phyloP scores from a whole-genome alignment of 2,329 filamentous ascomycete genomes.

The Herpotrichia juniperi region DNA sequence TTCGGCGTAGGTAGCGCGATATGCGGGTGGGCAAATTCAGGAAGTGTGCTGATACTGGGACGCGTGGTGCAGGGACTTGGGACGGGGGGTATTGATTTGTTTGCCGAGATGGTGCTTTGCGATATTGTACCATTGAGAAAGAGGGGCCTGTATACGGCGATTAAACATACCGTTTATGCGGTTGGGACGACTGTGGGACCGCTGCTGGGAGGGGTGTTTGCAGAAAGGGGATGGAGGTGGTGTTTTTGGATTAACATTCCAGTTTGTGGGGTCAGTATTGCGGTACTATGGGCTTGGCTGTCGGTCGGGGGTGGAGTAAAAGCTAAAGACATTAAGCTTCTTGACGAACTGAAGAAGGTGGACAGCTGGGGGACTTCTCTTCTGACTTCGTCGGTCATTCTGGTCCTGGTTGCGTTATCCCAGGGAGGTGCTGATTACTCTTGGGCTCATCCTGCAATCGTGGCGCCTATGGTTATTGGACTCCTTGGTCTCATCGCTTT shows the following conservation, averaged over 20 bases:
- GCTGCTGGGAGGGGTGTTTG: constrained; percentile 39
- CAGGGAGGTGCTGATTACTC: constrained; percentile 51
- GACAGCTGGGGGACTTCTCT: constrained; percentile 55
- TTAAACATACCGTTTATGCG: constrained; percentile 33
- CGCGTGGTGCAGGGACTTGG: constrained; percentile 62
- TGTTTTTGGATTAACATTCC: constrained; percentile 51
- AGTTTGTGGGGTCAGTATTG: constrained; percentile 31
- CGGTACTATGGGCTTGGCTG: constrained; percentile 13
- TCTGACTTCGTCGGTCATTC: constrained; percentile 47
- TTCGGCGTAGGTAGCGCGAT: constrained; percentile 62
- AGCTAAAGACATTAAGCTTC: constrained; percentile 14
- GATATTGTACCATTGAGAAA: constrained; percentile 57
- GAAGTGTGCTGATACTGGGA: constrained; percentile 59
- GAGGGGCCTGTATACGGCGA: constrained; percentile 49
- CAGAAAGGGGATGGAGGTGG: constrained; percentile 52
- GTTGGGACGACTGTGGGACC: constrained; percentile 36
- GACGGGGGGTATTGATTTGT: constrained; percentile 52
- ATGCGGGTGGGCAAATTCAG: constrained; percentile 54
- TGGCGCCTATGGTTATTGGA: constrained; percentile 55
- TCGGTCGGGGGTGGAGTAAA: constrained; percentile 8
- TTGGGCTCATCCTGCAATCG: constrained; percentile 49
- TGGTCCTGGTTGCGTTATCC: constrained; percentile 53
- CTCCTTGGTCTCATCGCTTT: constrained; percentile 47
- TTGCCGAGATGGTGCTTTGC: constrained; percentile 57
- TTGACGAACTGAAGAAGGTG: constrained; percentile 25